Base-by-base conservation (phyloP, 2,329 filamentous ascomycete genomes). In the Penicillium sp. region DNA sequence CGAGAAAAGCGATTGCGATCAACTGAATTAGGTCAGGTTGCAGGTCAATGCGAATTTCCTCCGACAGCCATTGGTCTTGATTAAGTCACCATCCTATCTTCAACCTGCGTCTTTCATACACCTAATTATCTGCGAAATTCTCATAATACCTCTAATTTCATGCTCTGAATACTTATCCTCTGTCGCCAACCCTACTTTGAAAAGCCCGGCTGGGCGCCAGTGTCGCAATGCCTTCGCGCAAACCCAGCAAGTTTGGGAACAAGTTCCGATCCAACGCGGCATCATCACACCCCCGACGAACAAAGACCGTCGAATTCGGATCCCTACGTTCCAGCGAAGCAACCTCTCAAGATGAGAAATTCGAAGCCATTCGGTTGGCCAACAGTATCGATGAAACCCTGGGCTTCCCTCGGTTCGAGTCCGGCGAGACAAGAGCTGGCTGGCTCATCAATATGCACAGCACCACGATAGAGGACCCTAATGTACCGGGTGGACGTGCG, bases 381-480 rank as follows among this genome's bases (percentile, higher is more conserved):
- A 87, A 97, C 79, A 86, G 84, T 71, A 97, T 99, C 74, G 96
- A 99, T 80, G 95, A 98, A 80, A 85, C 86, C 64, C 95, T 98
- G 88, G 96, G 95, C 56, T 99, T 99, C 76, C 84, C 89, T 37
- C 90, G 94, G 54, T 97, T 93, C 75, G 96, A 99, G 66, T 89
- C 91, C 35, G 95, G 92, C 52, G 87, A 90, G 74, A 92, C 89
- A 79, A 90, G 88, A 73, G 86, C 90, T 53, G 93, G 96, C 65
- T 99, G 95, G 95, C 86, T 99, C 4, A 92, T 94, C 69, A 99
- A 98, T 73, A 91, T 98, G 80, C 92, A 97, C 75, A 88, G 93
- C 42, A 98, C 95, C 0, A 87, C 88, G 13, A 84, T 99, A 49
- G 82, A 97, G 76, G 94, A 98, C 74, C 85, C 93, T 16, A 91